A percentile compares a stretch with the other conserved stretches of the same genome.
These are phyloP conservation scores for Geosmithia putterillii DNA, from an alignment of 2,329 filamentous ascomycete genomes.

Conservation along the genomic window DNA sequence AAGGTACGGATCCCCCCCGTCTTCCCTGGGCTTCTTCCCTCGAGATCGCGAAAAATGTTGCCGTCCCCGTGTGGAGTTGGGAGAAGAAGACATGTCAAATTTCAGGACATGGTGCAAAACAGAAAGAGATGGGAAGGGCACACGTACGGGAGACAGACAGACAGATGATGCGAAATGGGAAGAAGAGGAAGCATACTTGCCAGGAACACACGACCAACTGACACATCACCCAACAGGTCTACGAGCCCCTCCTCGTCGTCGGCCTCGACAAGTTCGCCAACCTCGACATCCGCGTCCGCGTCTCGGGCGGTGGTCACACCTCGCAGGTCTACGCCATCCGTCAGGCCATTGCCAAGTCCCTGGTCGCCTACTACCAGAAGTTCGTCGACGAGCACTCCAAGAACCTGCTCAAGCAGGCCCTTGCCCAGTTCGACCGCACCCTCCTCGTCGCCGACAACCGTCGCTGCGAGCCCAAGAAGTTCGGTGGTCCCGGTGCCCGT, in stretches of 20 bases:
- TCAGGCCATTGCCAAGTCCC: constrained; percentile 87
- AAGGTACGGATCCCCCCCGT: constrained; percentile 48
- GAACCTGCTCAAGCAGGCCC: constrained; percentile 96
- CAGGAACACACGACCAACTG: background rate
- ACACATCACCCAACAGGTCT: constrained; percentile 47
- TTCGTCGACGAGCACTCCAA: constrained; percentile 99
- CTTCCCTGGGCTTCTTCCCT: background rate
- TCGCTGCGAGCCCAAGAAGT: constrained; percentile 99
- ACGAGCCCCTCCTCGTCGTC: constrained; percentile 95
- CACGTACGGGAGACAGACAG: too few species aligned
- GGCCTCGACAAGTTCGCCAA: constrained; percentile 94
- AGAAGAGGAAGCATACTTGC: background rate
- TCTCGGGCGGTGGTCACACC: constrained; percentile 93
- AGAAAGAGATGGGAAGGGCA: too few species aligned
- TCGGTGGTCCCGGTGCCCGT: constrained; percentile 85
- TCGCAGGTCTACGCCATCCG: constrained; percentile 97
- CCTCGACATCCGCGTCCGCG: constrained; percentile 95
- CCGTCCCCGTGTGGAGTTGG: too few species aligned
- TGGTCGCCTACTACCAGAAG: constrained; percentile 91
- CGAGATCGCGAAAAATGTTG: background rate
- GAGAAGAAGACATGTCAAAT: too few species aligned
- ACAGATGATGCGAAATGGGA: too few species aligned
- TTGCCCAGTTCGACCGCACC: constrained; percentile 92
- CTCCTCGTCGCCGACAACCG: constrained; percentile 98
- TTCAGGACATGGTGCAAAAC: too few species aligned